Base-by-base conservation (phyloP, 139 green algal genomes). In the Haematococcus lacustris region DNA sequence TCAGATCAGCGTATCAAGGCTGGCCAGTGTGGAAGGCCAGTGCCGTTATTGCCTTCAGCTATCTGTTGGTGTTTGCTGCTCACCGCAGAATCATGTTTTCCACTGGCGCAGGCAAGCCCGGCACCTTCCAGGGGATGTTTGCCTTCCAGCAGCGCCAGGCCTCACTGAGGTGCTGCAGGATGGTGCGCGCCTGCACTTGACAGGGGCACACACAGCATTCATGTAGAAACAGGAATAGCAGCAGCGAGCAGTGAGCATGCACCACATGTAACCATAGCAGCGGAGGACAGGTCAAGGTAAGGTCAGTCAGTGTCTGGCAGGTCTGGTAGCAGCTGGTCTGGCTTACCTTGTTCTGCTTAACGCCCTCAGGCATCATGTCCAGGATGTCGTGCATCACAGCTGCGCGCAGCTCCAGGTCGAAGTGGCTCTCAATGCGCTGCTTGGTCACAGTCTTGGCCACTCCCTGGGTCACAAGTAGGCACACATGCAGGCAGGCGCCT, bases 361-460 rank as follows among this genome's bases (percentile, higher is more conserved):
- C 89, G 33, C 93, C 94, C 82, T 97, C 90, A 0, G 95, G 95
- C 95, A 99, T 98, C 90, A 96, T 97, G 89, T 99, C 96, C 69
- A 99, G 83, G 72, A 99, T 98, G 86, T 99, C 96, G 83, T 98
- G 95, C 93, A 99, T 98, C 28, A 98, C 86, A 4, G 95, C 94
- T 2, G 95, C 95, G 60, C 95, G 86, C 74, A 99, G 91, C 88
- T 99, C 95, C 70, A 99, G 80, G 86, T 99, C 95, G 72, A 97
- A 99, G 86, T 98, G 94, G 17, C 73, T 90, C 91, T 99, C 95
- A 41, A 99, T 97, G 76, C 95, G 87, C 88, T 98, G 94, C 89
- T 98, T 98, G 47, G 94, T 99, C 21, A 99, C 94, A 23, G 95
- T 98, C 87, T 98, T 98, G 72, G 95, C 95, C 30, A 98, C 81